Conservation (phyloP, 2,329 filamentous ascomycete species). For the Tolypocladium pustulatum region DNA sequence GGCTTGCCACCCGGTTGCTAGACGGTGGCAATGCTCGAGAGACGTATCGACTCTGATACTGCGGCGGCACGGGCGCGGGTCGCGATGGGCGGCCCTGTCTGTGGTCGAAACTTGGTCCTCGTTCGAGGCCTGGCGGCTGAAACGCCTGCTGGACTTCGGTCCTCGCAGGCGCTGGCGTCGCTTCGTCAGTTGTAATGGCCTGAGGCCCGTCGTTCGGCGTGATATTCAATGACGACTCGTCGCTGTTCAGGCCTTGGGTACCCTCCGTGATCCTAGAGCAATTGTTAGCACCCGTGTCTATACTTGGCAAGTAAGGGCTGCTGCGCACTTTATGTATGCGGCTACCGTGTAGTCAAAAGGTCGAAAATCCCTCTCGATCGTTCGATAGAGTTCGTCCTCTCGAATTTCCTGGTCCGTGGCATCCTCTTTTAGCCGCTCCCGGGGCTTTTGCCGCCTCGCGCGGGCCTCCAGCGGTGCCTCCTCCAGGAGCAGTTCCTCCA, state of each 20-base stretch:
- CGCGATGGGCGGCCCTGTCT: constrained; percentile 13
- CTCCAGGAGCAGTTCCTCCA: constrained; percentile 87
- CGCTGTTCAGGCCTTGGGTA: constrained; percentile 6
- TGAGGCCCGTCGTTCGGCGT: constrained; percentile 20
- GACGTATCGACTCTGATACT: constrained; percentile 36
- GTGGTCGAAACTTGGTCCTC: constrained; percentile 12
- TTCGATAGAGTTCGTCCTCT: constrained; percentile 84
- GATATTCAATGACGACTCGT: constrained; percentile 4
- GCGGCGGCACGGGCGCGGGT: constrained; percentile 28
- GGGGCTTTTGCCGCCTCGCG: constrained; percentile 84
- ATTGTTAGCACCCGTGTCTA: constrained; percentile 7
- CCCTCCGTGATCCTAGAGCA: constrained; percentile 26
- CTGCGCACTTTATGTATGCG: constrained; percentile 62
- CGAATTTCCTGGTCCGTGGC: constrained; percentile 91
- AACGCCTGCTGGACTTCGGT: neutral
- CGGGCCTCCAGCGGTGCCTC: constrained; percentile 91
- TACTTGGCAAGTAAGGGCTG: neutral
- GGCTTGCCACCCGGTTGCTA: constrained; percentile 61
- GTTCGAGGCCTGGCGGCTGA: constrained; percentile 6
- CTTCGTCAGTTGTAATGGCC: constrained; percentile 42
- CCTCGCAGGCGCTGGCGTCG: constrained; percentile 25
- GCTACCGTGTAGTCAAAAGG: constrained; percentile 90
- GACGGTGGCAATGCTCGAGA: constrained; percentile 40
- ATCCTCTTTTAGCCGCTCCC: constrained; percentile 85
- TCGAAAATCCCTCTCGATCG: constrained; percentile 89